Base-by-base conservation (phyloP, 2,329 filamentous ascomycete species). In the Claviceps sp. region DNA sequence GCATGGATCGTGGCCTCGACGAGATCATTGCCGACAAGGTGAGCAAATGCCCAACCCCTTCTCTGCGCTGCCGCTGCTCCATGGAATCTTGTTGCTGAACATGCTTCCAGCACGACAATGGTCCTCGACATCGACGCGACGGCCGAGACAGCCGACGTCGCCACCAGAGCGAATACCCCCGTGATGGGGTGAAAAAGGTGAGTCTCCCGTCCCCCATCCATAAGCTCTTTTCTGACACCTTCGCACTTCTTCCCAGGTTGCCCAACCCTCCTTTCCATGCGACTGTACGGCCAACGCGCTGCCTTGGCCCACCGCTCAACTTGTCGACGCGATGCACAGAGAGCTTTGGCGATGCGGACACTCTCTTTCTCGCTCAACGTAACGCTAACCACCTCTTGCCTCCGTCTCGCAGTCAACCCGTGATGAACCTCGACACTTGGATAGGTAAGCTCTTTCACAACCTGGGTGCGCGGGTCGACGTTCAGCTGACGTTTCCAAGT, bases 101-200 rank as follows among this genome's bases (percentile, higher is more conserved):
- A 4, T 26, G 18, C 7, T 14, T 30, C 9, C 51, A 66, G 61
- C 63, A 61, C 54, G 63, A 59, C 61, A 67, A 62, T 58, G 63
- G 63, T 53, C 59, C 66, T 60, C 65, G 67, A 56, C 66, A 64
- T 58, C 60, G 65, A 52, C 65, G 67, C 50, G 62, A 65, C 54
- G 64, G 67, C 55, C 65, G 66, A 52, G 67, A 63, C 52, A 58
- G 61, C 47, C 62, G 59, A 44, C 59, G 60, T 55, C 61, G 62
- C 48, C 63, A 69, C 38, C 68, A 68, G 52, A 65, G 65, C 42
- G 68, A 72, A 40, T 84, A 78, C 61, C 85, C 86, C 63, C 84
- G 86, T 71, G 87, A 93, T 72, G 87, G 87, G 71, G 79, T 91
- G 67, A 90, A 84, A 89, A 94, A 94, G 88, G 88, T 91, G 38